A percentile compares a stretch with the other conserved stretches of the same genome.
phyloP scores from a whole-genome alignment of 371 early-diverging fungal genomes.

The Mucor plumbeus region DNA sequence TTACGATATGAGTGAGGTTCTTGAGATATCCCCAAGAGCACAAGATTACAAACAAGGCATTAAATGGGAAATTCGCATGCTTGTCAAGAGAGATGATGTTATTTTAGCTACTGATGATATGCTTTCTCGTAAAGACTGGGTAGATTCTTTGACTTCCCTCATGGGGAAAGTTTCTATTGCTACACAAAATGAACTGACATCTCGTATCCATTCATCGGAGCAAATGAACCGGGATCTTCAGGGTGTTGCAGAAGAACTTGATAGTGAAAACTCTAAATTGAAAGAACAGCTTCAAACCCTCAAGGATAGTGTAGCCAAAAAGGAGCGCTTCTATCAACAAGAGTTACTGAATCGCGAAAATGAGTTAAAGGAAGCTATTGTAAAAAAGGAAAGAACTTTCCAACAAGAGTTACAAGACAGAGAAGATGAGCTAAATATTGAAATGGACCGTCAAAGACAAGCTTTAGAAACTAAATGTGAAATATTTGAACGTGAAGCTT shows the following conservation, averaged over 20 bases:
- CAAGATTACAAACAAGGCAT: constrained; percentile 51
- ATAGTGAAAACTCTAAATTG: constrained; percentile 35
- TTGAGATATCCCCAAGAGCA: constrained; percentile 50
- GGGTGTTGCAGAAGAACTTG: constrained; percentile 31
- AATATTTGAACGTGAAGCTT: constrained; percentile 28
- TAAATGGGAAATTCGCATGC: constrained; percentile 55
- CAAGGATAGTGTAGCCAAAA: constrained; percentile 29
- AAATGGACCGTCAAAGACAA: constrained; percentile 26
- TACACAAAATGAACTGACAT: constrained; percentile 50
- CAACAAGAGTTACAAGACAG: constrained; percentile 25
- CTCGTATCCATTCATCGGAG: constrained; percentile 43
- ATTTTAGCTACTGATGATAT: constrained; percentile 52
- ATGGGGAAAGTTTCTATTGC: constrained; percentile 60
- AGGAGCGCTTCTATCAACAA: constrained; percentile 25
- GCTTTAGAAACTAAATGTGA: constrained; percentile 27
- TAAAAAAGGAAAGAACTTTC: constrained; percentile 27
- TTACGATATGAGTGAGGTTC: constrained; percentile 57
- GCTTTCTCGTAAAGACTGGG: constrained; percentile 50
- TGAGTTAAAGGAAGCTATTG: constrained; percentile 38
- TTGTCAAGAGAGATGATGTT: constrained; percentile 51
- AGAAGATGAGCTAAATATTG: constrained; percentile 31
- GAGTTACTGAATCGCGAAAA: constrained; percentile 25
- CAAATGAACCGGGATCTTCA: constrained; percentile 48
- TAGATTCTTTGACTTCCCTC: constrained; percentile 52
- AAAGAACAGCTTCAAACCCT: constrained; percentile 33